Evolutionary conservation across 2,329 filamentous ascomycete species (phyloP).

Genomic region (Talaromyces amestolkiae): DNA sequence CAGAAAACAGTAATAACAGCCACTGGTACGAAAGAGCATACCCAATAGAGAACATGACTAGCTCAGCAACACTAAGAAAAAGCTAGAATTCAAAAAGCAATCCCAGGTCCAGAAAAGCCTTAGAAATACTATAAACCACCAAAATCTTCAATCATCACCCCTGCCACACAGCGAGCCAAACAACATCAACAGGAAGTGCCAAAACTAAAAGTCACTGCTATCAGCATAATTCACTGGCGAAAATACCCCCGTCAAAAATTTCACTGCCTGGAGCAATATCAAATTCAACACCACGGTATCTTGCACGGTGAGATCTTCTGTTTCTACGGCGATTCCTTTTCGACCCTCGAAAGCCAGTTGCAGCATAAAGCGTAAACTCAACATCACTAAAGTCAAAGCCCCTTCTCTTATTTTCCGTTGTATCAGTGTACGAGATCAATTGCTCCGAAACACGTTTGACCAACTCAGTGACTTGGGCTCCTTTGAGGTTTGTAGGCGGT

Average conservation of each 20-base stretch:
- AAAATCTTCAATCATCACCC: background rate
- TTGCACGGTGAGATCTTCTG: background rate
- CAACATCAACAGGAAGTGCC: background rate
- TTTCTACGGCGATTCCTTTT: background rate
- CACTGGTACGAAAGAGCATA: background rate
- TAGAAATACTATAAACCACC: background rate
- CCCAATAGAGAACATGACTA: background rate
- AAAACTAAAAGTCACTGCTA: background rate
- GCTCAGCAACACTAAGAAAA: background rate
- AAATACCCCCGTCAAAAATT: background rate
- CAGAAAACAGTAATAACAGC: background rate
- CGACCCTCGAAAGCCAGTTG: background rate
- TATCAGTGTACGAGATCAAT: slow-evolving; percentile 2
- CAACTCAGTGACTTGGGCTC: background rate
- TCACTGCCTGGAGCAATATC: background rate
- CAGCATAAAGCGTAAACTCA: background rate
- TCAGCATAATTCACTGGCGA: background rate
- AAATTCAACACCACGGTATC: background rate
- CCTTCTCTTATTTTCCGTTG: background rate
- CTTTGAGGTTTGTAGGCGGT: background rate
- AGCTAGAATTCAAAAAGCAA: background rate
- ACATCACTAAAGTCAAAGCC: slow-evolving; percentile 2
- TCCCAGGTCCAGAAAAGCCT: background rate
- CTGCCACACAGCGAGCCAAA: background rate
- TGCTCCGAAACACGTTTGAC: background rate